Base-by-base conservation (phyloP, 2,329 filamentous ascomycete species). In the Trichothecium sympodiale region DNA sequence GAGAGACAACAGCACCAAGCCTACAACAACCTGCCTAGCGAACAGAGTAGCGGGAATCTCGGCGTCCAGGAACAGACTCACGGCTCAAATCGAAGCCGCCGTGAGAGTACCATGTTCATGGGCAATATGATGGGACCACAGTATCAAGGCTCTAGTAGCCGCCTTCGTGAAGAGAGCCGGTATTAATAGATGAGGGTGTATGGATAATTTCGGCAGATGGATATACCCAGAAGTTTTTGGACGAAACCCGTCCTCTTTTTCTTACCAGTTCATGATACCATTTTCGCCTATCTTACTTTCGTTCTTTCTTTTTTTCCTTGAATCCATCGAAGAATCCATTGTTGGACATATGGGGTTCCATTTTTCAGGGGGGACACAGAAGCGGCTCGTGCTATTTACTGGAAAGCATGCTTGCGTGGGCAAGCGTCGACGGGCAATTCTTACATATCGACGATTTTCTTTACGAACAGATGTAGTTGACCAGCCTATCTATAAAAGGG, bases 71-170 rank as follows among this genome's bases (percentile, higher is more conserved):
- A 69, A 33, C 62, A 62, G 37, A 50, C 33, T 10, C 28, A 52
- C 29, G 48, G 47, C 26, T 42, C 44, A 16, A 47, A 46, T 41
- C 70, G 60, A 29, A 71, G 65, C 48, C 63, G 73, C 33, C 67
- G 76, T 34, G 75, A 80, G 54, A 80, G 77, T 46, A 61, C 64
- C 31, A 73, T 80, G 53, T 73, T 77, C 41, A 62, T 69, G 48
- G 61, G 68, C 39, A 59, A 60, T 15, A 60, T 67, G 43, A 52
- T 57, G 34, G 61, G 64, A 17, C 52, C 72, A 23, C 67, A 61
- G 36, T 61, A 65, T 15, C 69, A 73, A 44, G 56, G 57, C 28
- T 69, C 67, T 0, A 69, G 65, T 48, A 72, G 68, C 43, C 69
- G 69, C 9, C 56, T 74, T 25, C 61, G 69, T 27, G 70, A 75